Evolutionary conservation across 257 asterid species (phyloP).

Genomic region (Plantago elongata): DNA sequence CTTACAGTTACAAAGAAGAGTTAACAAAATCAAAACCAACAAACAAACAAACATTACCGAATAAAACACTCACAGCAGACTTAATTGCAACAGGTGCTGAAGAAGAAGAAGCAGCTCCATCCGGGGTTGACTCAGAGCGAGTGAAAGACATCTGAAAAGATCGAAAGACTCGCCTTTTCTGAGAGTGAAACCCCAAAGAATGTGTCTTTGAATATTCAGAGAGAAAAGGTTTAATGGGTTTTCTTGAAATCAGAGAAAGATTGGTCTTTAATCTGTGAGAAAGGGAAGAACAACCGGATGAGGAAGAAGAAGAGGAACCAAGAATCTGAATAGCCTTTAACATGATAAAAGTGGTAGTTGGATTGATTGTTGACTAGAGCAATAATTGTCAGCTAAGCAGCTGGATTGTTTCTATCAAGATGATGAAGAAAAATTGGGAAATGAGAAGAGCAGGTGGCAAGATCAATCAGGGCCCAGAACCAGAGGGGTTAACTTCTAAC

Average conservation of each 20-base stretch:
- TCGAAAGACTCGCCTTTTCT: constrained; percentile 30
- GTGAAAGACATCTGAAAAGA: constrained; percentile 50
- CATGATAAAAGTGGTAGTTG: constrained; percentile 38
- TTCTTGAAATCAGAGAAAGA: constrained; percentile 46
- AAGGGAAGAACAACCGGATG: constrained; percentile 25
- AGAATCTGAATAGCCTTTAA: constrained; percentile 73
- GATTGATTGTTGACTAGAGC: not conserved
- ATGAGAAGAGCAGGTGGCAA: no score
- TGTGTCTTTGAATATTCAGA: constrained; percentile 12
- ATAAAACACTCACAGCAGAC: constrained; percentile 47
- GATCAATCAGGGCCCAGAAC: no score
- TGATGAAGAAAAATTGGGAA: no score
- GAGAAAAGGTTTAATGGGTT: constrained; percentile 30
- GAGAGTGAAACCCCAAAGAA: constrained; percentile 25
- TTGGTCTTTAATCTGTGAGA: constrained; percentile 49
- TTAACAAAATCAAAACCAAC: not conserved
- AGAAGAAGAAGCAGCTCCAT: constrained; percentile 38
- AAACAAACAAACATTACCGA: not conserved
- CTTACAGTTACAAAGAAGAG: not conserved
- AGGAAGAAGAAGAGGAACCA: constrained; percentile 50
- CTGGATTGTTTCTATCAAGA: no score
- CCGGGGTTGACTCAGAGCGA: constrained; percentile 47
- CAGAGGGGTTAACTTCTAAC: no score
- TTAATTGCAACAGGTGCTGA: constrained; percentile 42
- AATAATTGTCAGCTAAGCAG: not conserved